Evolutionary conservation across 768 basidiomycete genomes (phyloP).

Genomic region (Xanthoconium purpureum): DNA sequence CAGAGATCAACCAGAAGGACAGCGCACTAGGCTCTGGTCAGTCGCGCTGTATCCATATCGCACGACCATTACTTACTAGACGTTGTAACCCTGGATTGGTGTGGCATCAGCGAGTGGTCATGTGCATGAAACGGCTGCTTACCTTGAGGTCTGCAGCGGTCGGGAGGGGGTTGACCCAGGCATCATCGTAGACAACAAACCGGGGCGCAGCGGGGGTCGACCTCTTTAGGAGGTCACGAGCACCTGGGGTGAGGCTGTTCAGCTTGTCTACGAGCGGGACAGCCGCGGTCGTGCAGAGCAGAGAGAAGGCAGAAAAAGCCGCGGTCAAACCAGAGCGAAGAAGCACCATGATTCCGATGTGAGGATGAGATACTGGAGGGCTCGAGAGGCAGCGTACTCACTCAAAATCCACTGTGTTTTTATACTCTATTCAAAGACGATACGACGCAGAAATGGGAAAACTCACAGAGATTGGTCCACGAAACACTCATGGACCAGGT

Average conservation of each 20-base stretch:
- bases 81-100: constrained; percentile 3
- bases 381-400: background rate
- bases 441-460: no score
- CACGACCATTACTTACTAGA: constrained; percentile 23
- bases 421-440: no score
- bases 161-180: background rate
- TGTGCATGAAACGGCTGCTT: background rate
- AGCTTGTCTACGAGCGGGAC: background rate
- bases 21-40: constrained; percentile 27
- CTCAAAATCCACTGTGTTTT: no score
- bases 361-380: no score
- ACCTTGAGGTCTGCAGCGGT: background rate
- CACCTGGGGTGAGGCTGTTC: background rate
- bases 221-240: background rate
- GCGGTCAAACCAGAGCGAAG: background rate
- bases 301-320: background rate
- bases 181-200: background rate
- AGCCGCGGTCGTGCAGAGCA: background rate
- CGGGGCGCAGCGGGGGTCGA: background rate
- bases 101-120: no score
- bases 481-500: no score
- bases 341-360: background rate
- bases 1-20: constrained; percentile 41
- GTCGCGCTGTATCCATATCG: background rate
- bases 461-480: no score